Evolutionary conservation across 2,329 filamentous ascomycete genomes (phyloP), one percentile per base, ranked within the genome.

Genomic region (Acarospora socialis): DNA sequence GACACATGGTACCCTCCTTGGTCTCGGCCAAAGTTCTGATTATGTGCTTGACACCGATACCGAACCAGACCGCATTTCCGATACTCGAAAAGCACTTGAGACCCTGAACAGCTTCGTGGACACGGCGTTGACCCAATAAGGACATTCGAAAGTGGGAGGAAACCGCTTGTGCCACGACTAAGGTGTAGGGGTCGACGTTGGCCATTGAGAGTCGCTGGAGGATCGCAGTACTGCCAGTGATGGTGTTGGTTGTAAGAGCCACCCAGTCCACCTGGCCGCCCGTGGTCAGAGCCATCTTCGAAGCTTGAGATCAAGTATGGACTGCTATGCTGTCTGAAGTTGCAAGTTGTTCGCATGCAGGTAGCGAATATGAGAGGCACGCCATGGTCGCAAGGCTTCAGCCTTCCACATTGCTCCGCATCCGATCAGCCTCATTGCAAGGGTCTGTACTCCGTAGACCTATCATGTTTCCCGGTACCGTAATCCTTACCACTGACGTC

Each of bases 251-350:
- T 13, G 41, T 34, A 4, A 46, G 17, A 1, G 22, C 10, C 3
- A 42, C 34, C 42, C 43, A 45, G 15, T 46, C 43, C 3, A 46
- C 29, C 13, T 29, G 30, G 12, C 43, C 43, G n/a, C n/a, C n/a
- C n/a, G n/a, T n/a, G n/a, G n/a, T n/a, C n/a, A n/a, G n/a, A n/a
- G n/a, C n/a, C n/a, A n/a, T n/a, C n/a, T n/a, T n/a, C n/a, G n/a
- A n/a, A n/a, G n/a, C n/a, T n/a, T n/a, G n/a, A n/a, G n/a, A n/a
- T n/a, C n/a, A n/a, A n/a, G n/a, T n/a, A n/a, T n/a, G n/a, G n/a
- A n/a, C n/a, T n/a, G n/a, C n/a, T n/a, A n/a, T n/a, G n/a, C n/a
- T n/a, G n/a, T n/a, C n/a, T n/a, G n/a, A n/a, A n/a, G n/a, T n/a
- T n/a, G n/a, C n/a, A n/a, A n/a, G n/a, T n/a, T n/a, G n/a, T n/a